Percentiles rank a stretch among this genome's conserved stretches.
Evolutionary conservation across 805 yeast genomes (phyloP).

Genomic region (Hermanozyma aechmeae): DNA sequence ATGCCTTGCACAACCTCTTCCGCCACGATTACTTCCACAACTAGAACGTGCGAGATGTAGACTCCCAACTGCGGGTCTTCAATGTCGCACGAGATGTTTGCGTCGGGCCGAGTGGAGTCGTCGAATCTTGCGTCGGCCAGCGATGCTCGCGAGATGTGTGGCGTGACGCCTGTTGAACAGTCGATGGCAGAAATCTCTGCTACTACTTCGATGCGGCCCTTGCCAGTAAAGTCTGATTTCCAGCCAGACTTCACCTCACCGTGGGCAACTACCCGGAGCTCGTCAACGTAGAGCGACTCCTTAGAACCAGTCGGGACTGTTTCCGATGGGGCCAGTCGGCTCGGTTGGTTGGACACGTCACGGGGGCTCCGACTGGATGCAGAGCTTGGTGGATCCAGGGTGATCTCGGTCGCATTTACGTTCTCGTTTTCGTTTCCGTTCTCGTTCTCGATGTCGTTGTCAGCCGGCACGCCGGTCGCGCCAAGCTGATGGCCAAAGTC

Average conservation of each 20-base stretch:
- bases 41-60: constrained; percentile 62
- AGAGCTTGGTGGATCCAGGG: too few relatives aligned
- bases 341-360: too few relatives aligned
- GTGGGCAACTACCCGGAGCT: constrained; percentile 58
- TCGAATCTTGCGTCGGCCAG: constrained; percentile 23
- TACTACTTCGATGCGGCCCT: constrained; percentile 72
- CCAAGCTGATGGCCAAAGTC: constrained; percentile 6
- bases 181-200: constrained; percentile 59
- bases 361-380: too few relatives aligned
- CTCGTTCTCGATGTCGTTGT: too few relatives aligned
- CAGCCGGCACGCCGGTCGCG: too few relatives aligned
- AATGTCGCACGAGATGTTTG: constrained; percentile 69
- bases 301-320: too few relatives aligned
- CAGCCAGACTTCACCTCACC: constrained; percentile 89
- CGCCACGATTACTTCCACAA: constrained; percentile 88
- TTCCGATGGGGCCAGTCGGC: too few relatives aligned
- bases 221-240: constrained; percentile 81
- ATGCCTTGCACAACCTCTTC: constrained; percentile 59
- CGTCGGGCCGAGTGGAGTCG: constrained; percentile 23
- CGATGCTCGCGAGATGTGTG: constrained; percentile 35
- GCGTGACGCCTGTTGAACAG: constrained; percentile 42
- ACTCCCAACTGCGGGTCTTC: constrained; percentile 77
- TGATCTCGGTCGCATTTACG: too few relatives aligned
- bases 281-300: constrained; percentile 49
- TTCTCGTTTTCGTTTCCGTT: too few relatives aligned